Percentiles rank a stretch among this genome's conserved stretches.
phyloP scores from a whole-genome alignment of 257 asterid genomes.

The Nicotiana otophora region DNA sequence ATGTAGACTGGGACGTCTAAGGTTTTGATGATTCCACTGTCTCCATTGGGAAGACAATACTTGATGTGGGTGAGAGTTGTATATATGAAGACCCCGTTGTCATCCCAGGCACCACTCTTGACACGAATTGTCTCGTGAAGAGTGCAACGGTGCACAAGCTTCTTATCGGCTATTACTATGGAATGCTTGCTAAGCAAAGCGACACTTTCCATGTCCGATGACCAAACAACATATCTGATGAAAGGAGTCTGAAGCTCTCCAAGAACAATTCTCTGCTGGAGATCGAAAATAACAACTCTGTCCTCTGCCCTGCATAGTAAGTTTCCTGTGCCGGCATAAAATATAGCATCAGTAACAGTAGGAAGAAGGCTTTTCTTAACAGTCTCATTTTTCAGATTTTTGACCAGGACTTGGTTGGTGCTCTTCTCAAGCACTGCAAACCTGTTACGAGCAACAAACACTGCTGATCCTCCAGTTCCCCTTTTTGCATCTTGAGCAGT shows the following conservation, averaged over 20 bases:
- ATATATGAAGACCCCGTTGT: slow-evolving; percentile 86
- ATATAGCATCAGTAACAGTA: slow-evolving; percentile 78
- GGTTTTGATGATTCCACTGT: slow-evolving; percentile 92
- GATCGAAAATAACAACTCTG: slow-evolving; percentile 82
- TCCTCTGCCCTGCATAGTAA: slow-evolving; percentile 96
- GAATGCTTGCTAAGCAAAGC: slow-evolving; percentile 96
- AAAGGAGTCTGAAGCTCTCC: slow-evolving; percentile 90
- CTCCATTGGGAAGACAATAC: slow-evolving; percentile 98
- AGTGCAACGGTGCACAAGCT: slow-evolving; percentile 87
- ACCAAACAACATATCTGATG: slow-evolving; percentile 91
- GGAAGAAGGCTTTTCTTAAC: slow-evolving; percentile 74
- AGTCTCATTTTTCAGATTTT: slow-evolving; percentile 71
- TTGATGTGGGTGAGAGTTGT: slow-evolving; percentile 92
- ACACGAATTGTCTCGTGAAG: slow-evolving; percentile 99
- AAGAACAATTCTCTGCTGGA: slow-evolving; percentile 72
- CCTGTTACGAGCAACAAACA: slow-evolving; percentile 86
- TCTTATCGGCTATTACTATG: slow-evolving; percentile 90
- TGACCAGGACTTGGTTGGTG: slow-evolving; percentile 71
- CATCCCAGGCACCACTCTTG: slow-evolving; percentile 99
- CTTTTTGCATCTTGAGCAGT: slow-evolving; percentile 83
- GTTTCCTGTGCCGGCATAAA: slow-evolving; percentile 95
- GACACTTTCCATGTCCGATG: slow-evolving; percentile 89
- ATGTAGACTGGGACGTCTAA: slow-evolving; percentile 86
- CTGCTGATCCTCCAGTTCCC: slow-evolving; percentile 88
- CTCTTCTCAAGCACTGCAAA: slow-evolving; percentile 95